phyloP scores from a whole-genome alignment of 108 stramenopile species.

The Seminavis robusta region DNA sequence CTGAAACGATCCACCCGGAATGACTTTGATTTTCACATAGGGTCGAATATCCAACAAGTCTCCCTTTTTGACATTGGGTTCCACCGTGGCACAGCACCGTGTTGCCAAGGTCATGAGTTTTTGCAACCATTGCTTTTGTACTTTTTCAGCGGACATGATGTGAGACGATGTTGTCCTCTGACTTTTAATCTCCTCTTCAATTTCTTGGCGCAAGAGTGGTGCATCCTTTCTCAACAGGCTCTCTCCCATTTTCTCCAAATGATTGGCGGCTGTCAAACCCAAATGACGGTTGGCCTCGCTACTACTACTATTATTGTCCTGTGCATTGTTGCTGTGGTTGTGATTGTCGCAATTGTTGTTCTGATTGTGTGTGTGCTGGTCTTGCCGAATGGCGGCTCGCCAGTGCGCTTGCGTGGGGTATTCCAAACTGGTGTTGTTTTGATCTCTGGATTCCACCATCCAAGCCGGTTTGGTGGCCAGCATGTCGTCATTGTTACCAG shows the following conservation, averaged over 20 bases:
- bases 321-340: not conserved
- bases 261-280: conserved; percentile 53
- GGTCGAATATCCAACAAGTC: conserved; percentile 85
- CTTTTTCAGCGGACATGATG: conserved; percentile 25
- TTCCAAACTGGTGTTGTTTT: not conserved
- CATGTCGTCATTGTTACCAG: not conserved
- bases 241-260: conserved; percentile 68
- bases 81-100: conserved; percentile 78
- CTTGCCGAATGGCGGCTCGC: not conserved
- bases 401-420: conserved; percentile 1
- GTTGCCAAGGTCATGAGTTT: conserved; percentile 77
- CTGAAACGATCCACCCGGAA: conserved; percentile 73
- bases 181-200: conserved; percentile 12
- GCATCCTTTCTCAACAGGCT: conserved; percentile 66
- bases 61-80: conserved; percentile 86
- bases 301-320: conserved; percentile 18
- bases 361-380: too few species aligned
- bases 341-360: not conserved
- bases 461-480: not conserved
- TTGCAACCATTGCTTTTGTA: conserved; percentile 57
- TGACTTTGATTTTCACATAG: conserved; percentile 66
- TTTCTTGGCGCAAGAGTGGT: conserved; percentile 54
- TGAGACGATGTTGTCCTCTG: conserved; percentile 9
- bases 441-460: not conserved
- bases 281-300: conserved; percentile 45